Evolutionary conservation across 305 asterid species (phyloP).

Genomic region (Fraxinus paxiana): DNA sequence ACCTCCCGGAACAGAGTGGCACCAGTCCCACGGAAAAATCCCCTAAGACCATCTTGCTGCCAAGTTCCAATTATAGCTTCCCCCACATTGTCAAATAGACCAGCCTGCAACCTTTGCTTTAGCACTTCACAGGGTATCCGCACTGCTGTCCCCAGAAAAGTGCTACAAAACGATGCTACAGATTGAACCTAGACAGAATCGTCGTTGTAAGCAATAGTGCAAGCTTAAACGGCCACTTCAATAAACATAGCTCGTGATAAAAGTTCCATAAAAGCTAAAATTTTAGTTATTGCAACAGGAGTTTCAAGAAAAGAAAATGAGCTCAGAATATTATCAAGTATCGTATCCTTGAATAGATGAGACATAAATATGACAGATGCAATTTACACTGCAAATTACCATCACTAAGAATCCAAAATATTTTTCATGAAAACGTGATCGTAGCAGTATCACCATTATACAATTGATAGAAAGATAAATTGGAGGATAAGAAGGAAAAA

Average conservation of each 20-base stretch:
- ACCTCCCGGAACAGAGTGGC: slow-evolving; percentile 96
- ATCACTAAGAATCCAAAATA: background rate
- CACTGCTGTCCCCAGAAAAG: slow-evolving; percentile 84
- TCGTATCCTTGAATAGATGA: background rate
- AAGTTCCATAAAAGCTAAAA: background rate
- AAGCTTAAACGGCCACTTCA: background rate
- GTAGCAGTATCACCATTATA: background rate
- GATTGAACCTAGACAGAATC: slow-evolving; percentile 67
- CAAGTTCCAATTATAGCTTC: slow-evolving; percentile 79
- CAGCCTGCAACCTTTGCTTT: slow-evolving; percentile 92
- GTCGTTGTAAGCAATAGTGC: slow-evolving; percentile 12
- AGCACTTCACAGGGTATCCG: slow-evolving; percentile 92
- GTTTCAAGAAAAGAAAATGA: background rate
- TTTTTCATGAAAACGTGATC: background rate
- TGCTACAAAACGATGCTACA: slow-evolving; percentile 79
- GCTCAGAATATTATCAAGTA: background rate
- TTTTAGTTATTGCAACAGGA: background rate
- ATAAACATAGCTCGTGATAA: background rate
- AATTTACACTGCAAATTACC: background rate
- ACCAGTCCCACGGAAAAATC: slow-evolving; percentile 95
- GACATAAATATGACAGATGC: background rate
- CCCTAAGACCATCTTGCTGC: slow-evolving; percentile 76
- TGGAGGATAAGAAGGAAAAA: background rate
- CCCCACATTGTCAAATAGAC: slow-evolving; percentile 73
- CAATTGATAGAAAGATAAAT: background rate